Base-by-base conservation (phyloP, 495 filamentous ascomycete genomes). In the Daldinia caldariorum region DNA sequence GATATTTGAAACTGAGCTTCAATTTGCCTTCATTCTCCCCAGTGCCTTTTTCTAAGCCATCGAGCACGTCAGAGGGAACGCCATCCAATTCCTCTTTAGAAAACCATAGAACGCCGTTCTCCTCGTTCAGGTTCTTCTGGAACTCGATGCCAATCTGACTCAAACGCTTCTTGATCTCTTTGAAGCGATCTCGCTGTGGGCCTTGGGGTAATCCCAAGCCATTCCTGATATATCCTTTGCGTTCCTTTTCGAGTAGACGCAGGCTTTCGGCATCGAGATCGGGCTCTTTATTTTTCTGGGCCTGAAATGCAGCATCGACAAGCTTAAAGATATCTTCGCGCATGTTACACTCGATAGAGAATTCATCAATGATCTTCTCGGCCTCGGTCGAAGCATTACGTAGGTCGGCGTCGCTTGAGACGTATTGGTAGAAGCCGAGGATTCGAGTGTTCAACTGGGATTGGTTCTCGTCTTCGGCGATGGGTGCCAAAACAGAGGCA, bases 361-460 rank as follows among this genome's bases (percentile, higher is more conserved):
- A 88, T 50, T 89, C 84, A 61, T 88, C 83, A 75, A 89, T 83
- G 39, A 88, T 75, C 76, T 87, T 87, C 74, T 88, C 86, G 12
- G 87, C 85, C 70, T 88, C 82, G 69, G 82, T 85, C 32, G 83
- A 86, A 20, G 87, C 87, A 79, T 88, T 85, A 6, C 92, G 88
- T 26, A 96, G 85, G 37, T 83, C 86, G 72, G 86, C 83, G 72
- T 93, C 83, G 12, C 83, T 85, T 29, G 89, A 92, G 10, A 94
- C 90, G 54, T 92, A 89, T 78, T 94, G 91, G 79, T 94, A 95
- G 76, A 95, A 95, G 68, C 81, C 81, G 34, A 92, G 79, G 58
- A 92, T 88, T 51, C 88, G 84, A 32, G 83, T 78, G 67, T 86
- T 84, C 13, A 93, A 81, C 0, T 82, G 82, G 69, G 84, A 83